Conservation (phyloP, 805 yeast species). For the Saccharomycopsis vini region DNA sequence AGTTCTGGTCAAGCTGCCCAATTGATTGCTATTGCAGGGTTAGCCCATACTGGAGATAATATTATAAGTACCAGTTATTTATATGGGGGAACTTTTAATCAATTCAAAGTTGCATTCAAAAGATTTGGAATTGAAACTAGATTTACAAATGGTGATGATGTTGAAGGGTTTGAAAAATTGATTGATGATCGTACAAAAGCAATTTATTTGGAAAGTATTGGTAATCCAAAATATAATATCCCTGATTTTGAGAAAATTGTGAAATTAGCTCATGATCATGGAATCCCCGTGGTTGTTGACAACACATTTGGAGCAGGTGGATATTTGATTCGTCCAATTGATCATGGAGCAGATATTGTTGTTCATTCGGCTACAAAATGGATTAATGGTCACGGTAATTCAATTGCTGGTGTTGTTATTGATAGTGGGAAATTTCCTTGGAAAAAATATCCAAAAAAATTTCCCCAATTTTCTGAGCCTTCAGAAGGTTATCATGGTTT, state of each 20-base stretch:
- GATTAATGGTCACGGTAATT: slow-evolving; percentile 97
- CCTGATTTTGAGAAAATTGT: slow-evolving; percentile 81
- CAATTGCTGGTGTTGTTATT: slow-evolving; percentile 84
- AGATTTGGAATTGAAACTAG: slow-evolving; percentile 79
- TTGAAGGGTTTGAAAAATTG: slow-evolving; percentile 60
- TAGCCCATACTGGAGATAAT: slow-evolving; percentile 86
- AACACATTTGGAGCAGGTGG: slow-evolving; percentile 98
- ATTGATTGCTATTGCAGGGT: slow-evolving; percentile 68
- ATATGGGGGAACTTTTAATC: slow-evolving; percentile 96
- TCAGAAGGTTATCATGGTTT: slow-evolving; percentile 92
- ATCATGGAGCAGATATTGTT: slow-evolving; percentile 85
- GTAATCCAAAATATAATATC: slow-evolving; percentile 86
- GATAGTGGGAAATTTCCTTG: slow-evolving; percentile 94
- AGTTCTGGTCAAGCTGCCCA: slow-evolving; percentile 98
- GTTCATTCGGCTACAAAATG: slow-evolving; percentile 95
- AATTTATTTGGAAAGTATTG: slow-evolving; percentile 80
- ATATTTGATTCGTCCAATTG: slow-evolving; percentile 71
- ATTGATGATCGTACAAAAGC: slow-evolving; percentile 87
- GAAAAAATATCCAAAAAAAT: slow-evolving; percentile 74
- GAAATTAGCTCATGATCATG: slow-evolving; percentile 73
- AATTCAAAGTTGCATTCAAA: slow-evolving; percentile 86
- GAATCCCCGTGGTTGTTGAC: slow-evolving; percentile 86
- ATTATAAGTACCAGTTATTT: slow-evolving; percentile 76
- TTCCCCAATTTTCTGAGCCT: slow-evolving; percentile 87
- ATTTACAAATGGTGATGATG: slow-evolving; percentile 73